Evolutionary conservation across 805 yeast genomes (phyloP), one percentile per base, ranked within the genome.

Genomic region (Starmerella apicola): DNA sequence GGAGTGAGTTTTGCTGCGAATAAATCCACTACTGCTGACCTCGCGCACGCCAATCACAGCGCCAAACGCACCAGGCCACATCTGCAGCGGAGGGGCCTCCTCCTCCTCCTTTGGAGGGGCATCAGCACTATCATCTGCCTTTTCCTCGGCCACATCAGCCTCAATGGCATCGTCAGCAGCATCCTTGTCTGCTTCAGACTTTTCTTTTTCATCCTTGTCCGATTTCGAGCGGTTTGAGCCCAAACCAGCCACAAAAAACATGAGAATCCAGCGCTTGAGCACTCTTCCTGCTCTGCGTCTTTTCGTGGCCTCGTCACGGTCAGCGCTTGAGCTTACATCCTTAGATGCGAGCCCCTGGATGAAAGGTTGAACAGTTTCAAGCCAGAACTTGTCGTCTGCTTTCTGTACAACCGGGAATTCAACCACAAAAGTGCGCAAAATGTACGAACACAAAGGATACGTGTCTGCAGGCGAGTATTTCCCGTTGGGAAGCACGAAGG

Each of bases 171-270:
- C 6, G 17, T 27, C 17, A 10, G 30, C 15, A 17, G 30, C 15
- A 15, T 27, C 30, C 7, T 15, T 15, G 13, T 24, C 27, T 7
- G 30, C 17, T 17, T 27, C 30, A 13, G 30, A 27, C 6, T 6
- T 6, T 23, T 23, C 10, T 12, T 23, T 23, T 7, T 23, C 16
- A 5, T 27, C 30, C 21, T 30, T 16, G 26, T 47, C 32, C 1
- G 31, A 33, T 38, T 47, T 48, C 26, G 81, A 88, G 40, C 73
- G 65, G 1, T 61, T 56, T 2, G 86, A 72, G 4, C 76, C 74
- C 13, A 86, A 55, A 26, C 85, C 80, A 0, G 94, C 78, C 50
- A 81, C 82, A 61, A 74, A 81, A 46, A 83, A 65, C 53, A 84
- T 63, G 21, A 81, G 59, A 16, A 85, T 57, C 36, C 81, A 63